phyloP scores from a whole-genome alignment of 1,139 yeast genomes.

The Martiniozyma asiatica region DNA sequence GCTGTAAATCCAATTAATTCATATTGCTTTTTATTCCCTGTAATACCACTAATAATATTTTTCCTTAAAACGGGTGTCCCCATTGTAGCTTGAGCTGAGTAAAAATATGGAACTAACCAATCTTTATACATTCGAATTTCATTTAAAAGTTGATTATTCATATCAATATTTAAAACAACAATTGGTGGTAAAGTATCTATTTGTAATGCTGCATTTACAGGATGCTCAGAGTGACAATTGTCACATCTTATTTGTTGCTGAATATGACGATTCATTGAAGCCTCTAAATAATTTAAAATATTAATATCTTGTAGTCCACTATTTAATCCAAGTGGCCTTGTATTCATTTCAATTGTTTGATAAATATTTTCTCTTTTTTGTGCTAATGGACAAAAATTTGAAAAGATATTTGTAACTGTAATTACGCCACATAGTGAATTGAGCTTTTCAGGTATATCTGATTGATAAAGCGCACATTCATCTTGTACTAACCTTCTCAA shows the following conservation, averaged over 20 bases:
- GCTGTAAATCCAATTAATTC: slow-evolving; percentile 61
- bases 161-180: slow-evolving; percentile 47
- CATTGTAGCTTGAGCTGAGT: slow-evolving; percentile 17
- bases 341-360: slow-evolving; percentile 21
- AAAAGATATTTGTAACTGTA: slow-evolving; percentile 27
- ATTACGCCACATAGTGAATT: slow-evolving; percentile 30
- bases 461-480: slow-evolving; percentile 25
- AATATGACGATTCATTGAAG: slow-evolving; percentile 39
- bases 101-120: slow-evolving; percentile 56
- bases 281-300: slow-evolving; percentile 43
- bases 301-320: slow-evolving; percentile 15
- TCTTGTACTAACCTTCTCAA: slow-evolving; percentile 40
- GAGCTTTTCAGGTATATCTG: slow-evolving; percentile 16
- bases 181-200: slow-evolving; percentile 53
- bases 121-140: slow-evolving; percentile 30
- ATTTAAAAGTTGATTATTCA: slow-evolving; percentile 40
- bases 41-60: slow-evolving; percentile 22
- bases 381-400: slow-evolving; percentile 18
- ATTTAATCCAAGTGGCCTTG: slow-evolving; percentile 15
- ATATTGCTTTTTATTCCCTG: slow-evolving; percentile 24
- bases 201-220: slow-evolving; percentile 38
- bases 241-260: slow-evolving; percentile 42
- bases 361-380: slow-evolving; percentile 16
- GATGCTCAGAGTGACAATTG: slow-evolving; percentile 36
- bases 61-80: slow-evolving; percentile 19